phyloP scores from a whole-genome alignment of 2,329 filamentous ascomycete genomes.

The Penicillium sp. region DNA sequence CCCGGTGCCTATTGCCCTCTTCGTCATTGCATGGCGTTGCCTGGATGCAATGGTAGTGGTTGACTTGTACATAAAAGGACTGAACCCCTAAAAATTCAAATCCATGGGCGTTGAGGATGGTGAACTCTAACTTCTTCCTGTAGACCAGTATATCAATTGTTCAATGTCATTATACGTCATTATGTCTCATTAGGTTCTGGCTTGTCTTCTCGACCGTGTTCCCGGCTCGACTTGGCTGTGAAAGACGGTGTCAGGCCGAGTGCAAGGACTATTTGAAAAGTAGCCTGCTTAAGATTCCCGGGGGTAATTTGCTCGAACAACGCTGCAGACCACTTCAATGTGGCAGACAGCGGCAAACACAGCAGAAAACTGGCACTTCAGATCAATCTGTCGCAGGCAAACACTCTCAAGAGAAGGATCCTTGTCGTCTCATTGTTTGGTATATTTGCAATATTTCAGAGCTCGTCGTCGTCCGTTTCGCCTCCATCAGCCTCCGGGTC shows the following conservation, averaged over 20 bases:
- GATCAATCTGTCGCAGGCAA: too few relatives aligned
- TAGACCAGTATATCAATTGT: not conserved
- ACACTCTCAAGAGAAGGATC: too few relatives aligned
- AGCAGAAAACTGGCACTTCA: too few relatives aligned
- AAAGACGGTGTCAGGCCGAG: too few relatives aligned
- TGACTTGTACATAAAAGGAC: constrained; percentile 42
- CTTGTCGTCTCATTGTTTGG: too few relatives aligned
- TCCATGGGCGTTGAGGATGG: constrained; percentile 19
- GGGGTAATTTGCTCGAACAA: too few relatives aligned
- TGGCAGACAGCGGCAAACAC: too few relatives aligned
- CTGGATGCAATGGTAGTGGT: constrained; percentile 27
- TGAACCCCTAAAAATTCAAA: constrained; percentile 28
- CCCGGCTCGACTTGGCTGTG: too few relatives aligned
- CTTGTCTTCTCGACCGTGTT: too few relatives aligned
- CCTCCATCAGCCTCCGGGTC: constrained; percentile 32
- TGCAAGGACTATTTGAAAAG: too few relatives aligned
- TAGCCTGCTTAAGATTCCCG: too few relatives aligned
- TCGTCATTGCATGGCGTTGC: constrained; percentile 24
- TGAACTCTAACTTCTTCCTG: not conserved
- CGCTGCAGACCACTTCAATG: too few relatives aligned
- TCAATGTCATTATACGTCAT: not conserved
- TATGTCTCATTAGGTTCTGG: not conserved
- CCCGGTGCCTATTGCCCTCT: constrained; percentile 26
- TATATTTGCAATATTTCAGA: constrained; percentile 21
- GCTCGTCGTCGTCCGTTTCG: constrained; percentile 47